These are phyloP conservation scores for Ambrosiella beaveri DNA, from an alignment of 2,329 filamentous ascomycete genomes.

Conservation along the genomic window DNA sequence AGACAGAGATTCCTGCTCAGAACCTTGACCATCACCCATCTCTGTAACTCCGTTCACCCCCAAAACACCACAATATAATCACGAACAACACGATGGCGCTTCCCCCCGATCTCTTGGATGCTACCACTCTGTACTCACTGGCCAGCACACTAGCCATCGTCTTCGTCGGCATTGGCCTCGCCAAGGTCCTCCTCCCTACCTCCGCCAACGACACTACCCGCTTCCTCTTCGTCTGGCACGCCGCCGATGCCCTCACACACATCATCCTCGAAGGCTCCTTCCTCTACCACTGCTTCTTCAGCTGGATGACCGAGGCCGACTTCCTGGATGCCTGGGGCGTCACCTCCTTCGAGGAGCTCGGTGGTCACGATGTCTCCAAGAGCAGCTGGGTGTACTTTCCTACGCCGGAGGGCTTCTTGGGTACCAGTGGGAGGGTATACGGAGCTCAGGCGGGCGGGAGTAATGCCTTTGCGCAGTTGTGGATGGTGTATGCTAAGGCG, in stretches of 20 bases:
- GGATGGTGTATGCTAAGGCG: constrained; percentile 52
- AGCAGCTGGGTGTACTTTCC: constrained; percentile 22
- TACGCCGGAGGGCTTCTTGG: constrained; percentile 36
- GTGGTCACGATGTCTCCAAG: constrained; percentile 11
- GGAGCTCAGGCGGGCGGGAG: constrained; percentile 39
- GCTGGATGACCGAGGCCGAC: constrained; percentile 22
- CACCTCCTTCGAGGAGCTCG: constrained; percentile 2
- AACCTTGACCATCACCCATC: background rate
- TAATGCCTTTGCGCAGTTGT: constrained; percentile 40
- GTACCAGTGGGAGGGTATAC: constrained; percentile 30
- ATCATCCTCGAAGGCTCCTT: constrained; percentile 80
- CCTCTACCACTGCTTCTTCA: constrained; percentile 87
- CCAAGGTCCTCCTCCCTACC: constrained; percentile 27
- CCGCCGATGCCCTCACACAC: constrained; percentile 84
- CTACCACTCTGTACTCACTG: constrained; percentile 41
- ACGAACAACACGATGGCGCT: constrained; percentile 16
- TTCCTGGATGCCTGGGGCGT: constrained; percentile 11
- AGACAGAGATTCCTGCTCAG: background rate
- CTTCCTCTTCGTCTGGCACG: constrained; percentile 83
- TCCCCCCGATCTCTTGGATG: constrained; percentile 40
- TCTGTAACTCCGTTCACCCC: constrained; percentile 11
- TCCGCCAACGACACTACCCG: constrained; percentile 41
- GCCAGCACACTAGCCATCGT: constrained; percentile 35
- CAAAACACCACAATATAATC: background rate
- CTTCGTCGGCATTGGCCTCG: constrained; percentile 4